Base-by-base conservation (phyloP, 163 green algal species). In the Picocystis sp. region DNA sequence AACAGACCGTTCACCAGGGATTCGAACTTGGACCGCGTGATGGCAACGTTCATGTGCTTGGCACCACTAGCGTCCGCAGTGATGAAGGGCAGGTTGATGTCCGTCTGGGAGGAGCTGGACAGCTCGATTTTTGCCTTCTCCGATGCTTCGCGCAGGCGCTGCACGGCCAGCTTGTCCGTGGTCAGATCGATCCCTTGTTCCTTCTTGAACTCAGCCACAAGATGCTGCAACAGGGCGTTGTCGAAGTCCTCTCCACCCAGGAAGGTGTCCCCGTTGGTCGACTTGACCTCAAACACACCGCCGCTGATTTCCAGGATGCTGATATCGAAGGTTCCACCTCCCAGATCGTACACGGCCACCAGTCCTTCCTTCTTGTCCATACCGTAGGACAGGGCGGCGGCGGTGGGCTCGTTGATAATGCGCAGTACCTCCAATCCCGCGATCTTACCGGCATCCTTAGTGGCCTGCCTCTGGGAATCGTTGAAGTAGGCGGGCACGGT, bases 301-400 rank as follows among this genome's bases (percentile, higher is more conserved):
- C 61, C 66, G 15, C 66, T 75, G 41, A 77, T 77, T 52, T 77
- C 69, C 0, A 77, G 56, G 43, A 77, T 73, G 92, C 90, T 63
- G 92, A 84, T 75, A 70, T 97, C 89, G 70, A 97, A 97, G 38
- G 89, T 97, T 45, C 89, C 87, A 22, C 89, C 89, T 8, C 89
- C 89, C 43, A 96, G 67, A 48, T 77, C 69, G 34, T 69, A 77
- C 19, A 77, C 69, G 2, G 69, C 69, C 11, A 77, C 61, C 3
- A 87, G 54, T 17, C 82, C 82, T 61, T 95, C 86, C 69, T 94
- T 94, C 43, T 72, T 62, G 46, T 76, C 69, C 57, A 76, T 66
- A 24, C 69, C 69, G 47, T 77, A 77, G 12, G 52, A 61, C 41
- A 77, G 72, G 15, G 89, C 86, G 5, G 89, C 89, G 22, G 89